Conservation (phyloP, 768 basidiomycete genomes). For the Boletus reticulatus region DNA sequence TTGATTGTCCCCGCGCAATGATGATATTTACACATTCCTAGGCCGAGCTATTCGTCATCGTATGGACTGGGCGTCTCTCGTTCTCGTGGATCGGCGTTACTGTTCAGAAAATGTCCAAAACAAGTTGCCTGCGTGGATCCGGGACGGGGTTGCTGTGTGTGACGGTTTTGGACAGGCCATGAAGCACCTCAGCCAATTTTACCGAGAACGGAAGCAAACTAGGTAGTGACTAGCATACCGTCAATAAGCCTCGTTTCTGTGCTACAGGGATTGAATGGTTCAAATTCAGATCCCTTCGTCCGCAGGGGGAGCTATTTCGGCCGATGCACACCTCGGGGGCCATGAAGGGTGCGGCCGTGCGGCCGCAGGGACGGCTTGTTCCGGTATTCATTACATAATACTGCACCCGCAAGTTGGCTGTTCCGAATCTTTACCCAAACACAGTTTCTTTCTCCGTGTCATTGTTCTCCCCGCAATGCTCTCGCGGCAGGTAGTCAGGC, state of each 20-base stretch:
- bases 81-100: slow-evolving; percentile 87
- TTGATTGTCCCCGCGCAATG: not conserved
- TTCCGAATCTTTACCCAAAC: not conserved
- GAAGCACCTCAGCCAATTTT: slow-evolving; percentile 67
- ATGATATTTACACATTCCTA: slow-evolving; percentile 29
- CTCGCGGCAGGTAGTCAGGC: slow-evolving; percentile 36
- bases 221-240: not conserved
- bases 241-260: too few relatives aligned
- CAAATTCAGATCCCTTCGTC: slow-evolving; percentile 1
- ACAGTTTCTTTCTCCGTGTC: not conserved
- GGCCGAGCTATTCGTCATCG: slow-evolving; percentile 92
- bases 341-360: too few relatives aligned
- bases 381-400: slow-evolving; percentile 18
- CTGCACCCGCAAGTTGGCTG: not conserved
- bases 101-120: slow-evolving; percentile 58
- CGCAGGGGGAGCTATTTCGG: not conserved
- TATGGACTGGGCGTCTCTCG: slow-evolving; percentile 87
- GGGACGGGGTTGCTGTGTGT: slow-evolving; percentile 52
- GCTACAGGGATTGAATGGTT: slow-evolving; percentile 2
- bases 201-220: slow-evolving; percentile 48
- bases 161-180: slow-evolving; percentile 72
- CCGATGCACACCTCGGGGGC: not conserved
- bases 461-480: slow-evolving; percentile 28
- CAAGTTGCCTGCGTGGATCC: slow-evolving; percentile 94
- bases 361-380: slow-evolving; percentile 10